Conservation (phyloP, 495 filamentous ascomycete genomes). For the Hypomontagnella monticulosa region DNA sequence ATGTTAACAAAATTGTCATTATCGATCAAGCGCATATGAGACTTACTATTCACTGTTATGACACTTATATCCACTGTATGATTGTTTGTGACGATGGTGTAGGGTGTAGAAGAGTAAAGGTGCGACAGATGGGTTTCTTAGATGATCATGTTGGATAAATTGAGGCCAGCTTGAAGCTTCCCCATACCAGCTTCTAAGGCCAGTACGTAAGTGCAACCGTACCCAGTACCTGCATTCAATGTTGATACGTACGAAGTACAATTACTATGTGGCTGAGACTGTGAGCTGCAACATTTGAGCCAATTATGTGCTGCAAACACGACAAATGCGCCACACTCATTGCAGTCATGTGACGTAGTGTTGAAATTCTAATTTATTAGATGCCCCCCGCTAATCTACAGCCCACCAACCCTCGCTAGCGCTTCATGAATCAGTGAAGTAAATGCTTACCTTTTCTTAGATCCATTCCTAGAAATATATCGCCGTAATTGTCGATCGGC, state of each 20-base stretch:
- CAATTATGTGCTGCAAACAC: neutral
- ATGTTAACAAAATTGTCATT: conserved; percentile 19
- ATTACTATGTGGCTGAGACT: conserved; percentile 12
- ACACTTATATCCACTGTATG: neutral
- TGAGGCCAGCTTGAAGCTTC: conserved; percentile 47
- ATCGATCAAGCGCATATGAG: neutral
- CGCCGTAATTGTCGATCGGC: neutral
- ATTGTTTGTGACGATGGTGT: neutral
- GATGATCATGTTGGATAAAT: conserved; percentile 20
- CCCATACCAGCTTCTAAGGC: conserved; percentile 1
- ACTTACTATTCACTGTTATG: conserved; percentile 17
- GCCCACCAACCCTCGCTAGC: conserved; percentile 30
- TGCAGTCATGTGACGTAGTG: conserved; percentile 22
- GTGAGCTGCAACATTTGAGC: neutral
- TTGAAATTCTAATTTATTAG: conserved; percentile 13
- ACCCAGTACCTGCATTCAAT: neutral
- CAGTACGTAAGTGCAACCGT: conserved; percentile 9
- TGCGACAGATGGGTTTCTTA: conserved; percentile 17
- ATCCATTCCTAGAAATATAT: conserved; percentile 14
- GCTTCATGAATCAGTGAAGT: conserved; percentile 13
- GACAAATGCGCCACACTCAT: neutral
- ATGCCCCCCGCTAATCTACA: conserved; percentile 31
- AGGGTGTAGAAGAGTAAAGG: conserved; percentile 9
- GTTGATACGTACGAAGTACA: conserved; percentile 6
- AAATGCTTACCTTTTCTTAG: conserved; percentile 14